Conservation (phyloP, 306 rosid species). For the Glycine latifolia region DNA sequence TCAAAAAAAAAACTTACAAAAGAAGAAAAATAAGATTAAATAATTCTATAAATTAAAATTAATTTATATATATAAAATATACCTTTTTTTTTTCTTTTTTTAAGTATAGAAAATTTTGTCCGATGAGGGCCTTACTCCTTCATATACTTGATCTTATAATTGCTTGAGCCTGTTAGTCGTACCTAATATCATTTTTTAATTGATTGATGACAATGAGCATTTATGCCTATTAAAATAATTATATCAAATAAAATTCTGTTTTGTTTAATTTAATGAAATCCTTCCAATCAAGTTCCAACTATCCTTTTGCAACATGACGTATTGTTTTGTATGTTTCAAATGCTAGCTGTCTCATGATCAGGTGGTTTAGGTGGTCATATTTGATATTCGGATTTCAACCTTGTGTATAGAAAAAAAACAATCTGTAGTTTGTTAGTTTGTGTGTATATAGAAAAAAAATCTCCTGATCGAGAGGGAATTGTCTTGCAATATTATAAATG, state of each 20-base stretch:
- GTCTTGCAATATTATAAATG: not conserved
- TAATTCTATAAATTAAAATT: too few species aligned
- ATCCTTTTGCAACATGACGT: not conserved
- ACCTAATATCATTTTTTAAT: not conserved
- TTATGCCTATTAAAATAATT: not conserved
- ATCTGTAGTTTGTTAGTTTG: too few species aligned
- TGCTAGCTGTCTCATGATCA: not conserved
- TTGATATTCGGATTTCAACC: not conserved
- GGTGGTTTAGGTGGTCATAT: not conserved
- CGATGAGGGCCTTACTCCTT: too few species aligned
- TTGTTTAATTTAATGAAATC: not conserved
- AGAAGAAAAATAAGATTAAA: too few species aligned
- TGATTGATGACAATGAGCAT: not conserved
- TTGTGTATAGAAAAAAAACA: not conserved
- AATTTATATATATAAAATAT: too few species aligned
- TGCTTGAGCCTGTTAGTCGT: not conserved
- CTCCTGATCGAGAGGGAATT: not conserved
- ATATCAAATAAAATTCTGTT: not conserved
- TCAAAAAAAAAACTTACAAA: too few species aligned
- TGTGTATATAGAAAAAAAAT: not conserved
- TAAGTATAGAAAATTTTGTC: too few species aligned
- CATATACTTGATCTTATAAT: not conserved
- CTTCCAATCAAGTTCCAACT: not conserved
- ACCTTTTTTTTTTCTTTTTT: too few species aligned
- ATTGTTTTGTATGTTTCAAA: conserved; percentile 15